Base-by-base conservation (phyloP, 2,329 filamentous ascomycete species). In the Huntiella abstrusa region DNA sequence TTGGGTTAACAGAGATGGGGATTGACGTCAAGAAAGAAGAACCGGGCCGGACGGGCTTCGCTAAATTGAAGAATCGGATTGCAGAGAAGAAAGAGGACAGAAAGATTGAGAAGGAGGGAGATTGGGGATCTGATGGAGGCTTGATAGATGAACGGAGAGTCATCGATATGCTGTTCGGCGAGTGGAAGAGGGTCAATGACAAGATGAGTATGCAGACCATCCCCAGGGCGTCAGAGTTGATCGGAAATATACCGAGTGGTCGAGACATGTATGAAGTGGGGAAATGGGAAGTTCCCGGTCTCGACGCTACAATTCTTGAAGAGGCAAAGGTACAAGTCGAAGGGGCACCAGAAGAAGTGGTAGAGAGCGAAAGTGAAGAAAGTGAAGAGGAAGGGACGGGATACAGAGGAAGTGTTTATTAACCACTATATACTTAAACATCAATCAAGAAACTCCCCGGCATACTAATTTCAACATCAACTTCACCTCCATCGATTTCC, bases 181-280 rank as follows among this genome's bases (percentile, higher is more conserved):
- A 94, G 59, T 95, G 91, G 88, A 76, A 75, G 51, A 91, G 86
- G 63, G 76, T 86, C 62, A 98, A 98, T 57, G 85, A 95, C 60
- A 93, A 83, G 13, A 79, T 94, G 55, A 84, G 87, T 50, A 80
- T 85, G 0, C 85, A 94, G 58, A 47, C 67, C 1, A 71, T 96
- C 32, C 85, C 87, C 0, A 69, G 81, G 0, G 70, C 73, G 4
- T 78, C 77, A 11, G 73, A 81, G 0, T 64, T 95, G 7, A 62
- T 93, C 4, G 72, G 82, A 5, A 78, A 75, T 51, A 81, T 96
- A 65, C 88, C 91, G 0, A 88, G 83, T 1, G 88, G 88, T 1
- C 75, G 88, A 52, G 87, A 95, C 55, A 85, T 94, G 45, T 81
- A 92, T 52, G 71, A 67, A 0, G 65, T 84, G 33, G 79, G 78